Base-by-base conservation (phyloP, 257 asterid species). In the Solanum ahanhuiri region DNA sequence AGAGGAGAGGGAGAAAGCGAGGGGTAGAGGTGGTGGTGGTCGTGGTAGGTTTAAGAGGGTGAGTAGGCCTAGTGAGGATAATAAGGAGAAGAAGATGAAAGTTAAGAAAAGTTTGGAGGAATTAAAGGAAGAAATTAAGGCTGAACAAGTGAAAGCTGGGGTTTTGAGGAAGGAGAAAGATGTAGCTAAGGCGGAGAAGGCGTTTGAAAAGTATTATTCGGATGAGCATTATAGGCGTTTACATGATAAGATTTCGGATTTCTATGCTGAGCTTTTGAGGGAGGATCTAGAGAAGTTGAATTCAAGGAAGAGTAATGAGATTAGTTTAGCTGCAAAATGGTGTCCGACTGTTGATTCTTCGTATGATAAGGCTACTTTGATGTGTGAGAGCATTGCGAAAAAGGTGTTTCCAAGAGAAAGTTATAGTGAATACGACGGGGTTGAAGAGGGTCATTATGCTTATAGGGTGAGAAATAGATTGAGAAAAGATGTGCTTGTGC, bases 281-380 rank as follows among this genome's bases (percentile, higher is more conserved):
- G 76, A 79, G 22, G 95, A 93, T 90, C 0, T 91, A 23, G 51
- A 72, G 73, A 87, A 88, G 3, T 85, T 92, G 85, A 88, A 81
- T 7, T 90, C 87, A 4, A 91, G 91, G 3, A 81, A 90, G 31
- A 39, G 58, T 6, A 79, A 34, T 2, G 87, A 90, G 25, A 91
- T 92, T n/a, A 89, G 91, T 43, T 88, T 92, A 34, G 95, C 96
- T 4, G 91, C 92, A 3, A 93, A 92, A 64, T 93, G 95, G 96
- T 93, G 94, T 60, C 95, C 96, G 9, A 60, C 89, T 15, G 82
- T 93, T 63, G 96, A 91, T 87, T 92, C 95, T 0, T 90, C 94
- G 1, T 93, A 92, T 35, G 95, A 93, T 82, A 90, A 88, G 86
- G 89, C 91, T n/a, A 90, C 92, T 9, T 37, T 92, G 89, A 85